Evolutionary conservation across 192 early-diverging fungal genomes (phyloP).

Genomic region (Gryganskiella cystojenkinii): DNA sequence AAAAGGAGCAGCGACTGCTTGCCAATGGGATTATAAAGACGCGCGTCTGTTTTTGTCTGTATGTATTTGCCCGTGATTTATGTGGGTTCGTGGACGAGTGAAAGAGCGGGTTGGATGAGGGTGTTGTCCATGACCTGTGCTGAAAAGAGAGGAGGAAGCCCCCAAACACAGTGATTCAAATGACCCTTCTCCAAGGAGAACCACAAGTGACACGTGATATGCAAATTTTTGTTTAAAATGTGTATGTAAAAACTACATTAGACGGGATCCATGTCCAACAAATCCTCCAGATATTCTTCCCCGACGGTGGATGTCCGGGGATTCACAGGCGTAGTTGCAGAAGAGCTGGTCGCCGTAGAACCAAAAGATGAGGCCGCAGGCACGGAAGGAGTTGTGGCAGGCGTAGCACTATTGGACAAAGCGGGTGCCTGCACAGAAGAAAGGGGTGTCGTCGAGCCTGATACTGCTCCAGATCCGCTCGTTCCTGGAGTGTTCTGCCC

Average conservation of each 20-base stretch:
- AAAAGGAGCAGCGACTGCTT: too few species aligned
- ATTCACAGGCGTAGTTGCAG: background rate
- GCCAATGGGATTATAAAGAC: too few species aligned
- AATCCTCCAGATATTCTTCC: constrained; percentile 17
- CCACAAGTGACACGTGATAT: too few species aligned
- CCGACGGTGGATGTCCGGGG: constrained; percentile 31
- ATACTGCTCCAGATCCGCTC: background rate
- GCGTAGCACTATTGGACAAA: background rate
- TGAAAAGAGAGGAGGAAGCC: too few species aligned
- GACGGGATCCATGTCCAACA: constrained; percentile 6
- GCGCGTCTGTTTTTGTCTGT: too few species aligned
- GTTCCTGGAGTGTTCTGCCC: constrained; percentile 8
- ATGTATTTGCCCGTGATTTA: too few species aligned
- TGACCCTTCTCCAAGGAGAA: too few species aligned
- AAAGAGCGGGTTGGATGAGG: too few species aligned
- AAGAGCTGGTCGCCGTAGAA: background rate
- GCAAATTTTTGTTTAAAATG: background rate
- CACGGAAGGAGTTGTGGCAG: background rate
- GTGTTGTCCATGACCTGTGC: too few species aligned
- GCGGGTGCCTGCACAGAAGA: too few species aligned
- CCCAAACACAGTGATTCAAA: too few species aligned
- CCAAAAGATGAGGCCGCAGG: background rate
- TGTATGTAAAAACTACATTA: background rate
- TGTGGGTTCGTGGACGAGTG: too few species aligned
- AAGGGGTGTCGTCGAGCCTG: background rate